These are phyloP conservation scores for Pseudogymnoascus sp. DNA, from an alignment of 2,329 filamentous ascomycete species.

Conservation along the genomic window DNA sequence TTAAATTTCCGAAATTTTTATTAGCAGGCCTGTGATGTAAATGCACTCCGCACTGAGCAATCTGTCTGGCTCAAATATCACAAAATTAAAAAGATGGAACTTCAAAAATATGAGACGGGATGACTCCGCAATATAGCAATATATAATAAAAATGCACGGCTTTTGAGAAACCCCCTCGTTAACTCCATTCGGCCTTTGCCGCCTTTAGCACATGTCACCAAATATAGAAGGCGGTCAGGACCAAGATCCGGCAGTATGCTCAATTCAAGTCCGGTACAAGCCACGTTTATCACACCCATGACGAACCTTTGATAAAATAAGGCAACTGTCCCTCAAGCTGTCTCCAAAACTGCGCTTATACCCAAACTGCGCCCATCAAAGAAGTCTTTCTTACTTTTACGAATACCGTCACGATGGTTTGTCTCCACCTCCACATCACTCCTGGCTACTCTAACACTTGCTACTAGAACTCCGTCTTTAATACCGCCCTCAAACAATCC, in stretches of 20 bases:
- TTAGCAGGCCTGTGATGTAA: neutral
- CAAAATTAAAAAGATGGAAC: neutral
- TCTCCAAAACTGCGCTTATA: neutral
- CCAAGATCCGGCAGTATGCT: neutral
- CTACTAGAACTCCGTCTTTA: constrained; percentile 71
- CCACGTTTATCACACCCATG: constrained; percentile 7
- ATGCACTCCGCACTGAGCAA: neutral
- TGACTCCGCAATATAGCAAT: neutral
- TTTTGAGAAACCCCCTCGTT: neutral
- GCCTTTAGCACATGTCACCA: neutral
- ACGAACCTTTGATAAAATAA: constrained; percentile 1
- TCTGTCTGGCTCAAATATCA: neutral
- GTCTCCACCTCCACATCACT: neutral
- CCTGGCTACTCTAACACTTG: constrained; percentile 11
- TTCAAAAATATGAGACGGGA: neutral
- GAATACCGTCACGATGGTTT: neutral
- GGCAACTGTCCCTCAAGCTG: neutral
- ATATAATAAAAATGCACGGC: neutral
- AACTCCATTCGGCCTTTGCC: neutral
- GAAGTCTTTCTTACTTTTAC: neutral
- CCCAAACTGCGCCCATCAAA: neutral
- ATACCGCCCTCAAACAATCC: constrained; percentile 77
- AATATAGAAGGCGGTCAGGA: neutral
- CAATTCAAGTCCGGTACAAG: constrained; percentile 6
- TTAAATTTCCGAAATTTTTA: neutral